phyloP scores from a whole-genome alignment of 441 rosid genomes.

The Gossypium aridum region DNA sequence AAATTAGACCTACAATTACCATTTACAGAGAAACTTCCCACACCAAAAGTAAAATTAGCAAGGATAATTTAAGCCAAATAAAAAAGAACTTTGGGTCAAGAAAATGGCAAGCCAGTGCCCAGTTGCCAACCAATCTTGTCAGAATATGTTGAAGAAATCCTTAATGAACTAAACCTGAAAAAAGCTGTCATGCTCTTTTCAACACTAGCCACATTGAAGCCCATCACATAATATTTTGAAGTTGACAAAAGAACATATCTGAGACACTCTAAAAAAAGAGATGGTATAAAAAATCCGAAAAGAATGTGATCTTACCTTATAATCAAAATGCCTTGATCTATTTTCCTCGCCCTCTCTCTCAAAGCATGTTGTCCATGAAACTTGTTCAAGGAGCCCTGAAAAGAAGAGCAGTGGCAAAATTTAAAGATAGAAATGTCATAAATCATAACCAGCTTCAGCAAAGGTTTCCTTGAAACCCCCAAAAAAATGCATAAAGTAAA shows the following conservation, averaged over 20 bases:
- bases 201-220: background rate
- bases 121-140: background rate
- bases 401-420: conserved; percentile 11
- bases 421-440: background rate
- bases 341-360: conserved; percentile 80
- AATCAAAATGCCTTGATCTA: conserved; percentile 86
- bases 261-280: background rate
- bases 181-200: background rate
- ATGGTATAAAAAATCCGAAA: background rate
- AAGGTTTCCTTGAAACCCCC: background rate
- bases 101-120: background rate
- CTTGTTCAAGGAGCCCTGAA: conserved; percentile 85
- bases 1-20: background rate
- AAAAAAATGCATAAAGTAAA: background rate
- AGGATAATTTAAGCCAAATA: background rate
- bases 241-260: background rate
- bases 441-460: background rate
- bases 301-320: conserved; percentile 45
- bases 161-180: background rate
- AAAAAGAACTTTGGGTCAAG: background rate
- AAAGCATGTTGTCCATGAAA: conserved; percentile 97
- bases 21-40: background rate
- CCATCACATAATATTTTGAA: background rate
- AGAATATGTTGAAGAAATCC: background rate
- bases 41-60: background rate